A percentile compares a stretch with the other conserved stretches of the same genome.
These are phyloP conservation scores for Penicillium brevicompactum DNA, from an alignment of 2,329 filamentous ascomycete species.

Conservation along the genomic window DNA sequence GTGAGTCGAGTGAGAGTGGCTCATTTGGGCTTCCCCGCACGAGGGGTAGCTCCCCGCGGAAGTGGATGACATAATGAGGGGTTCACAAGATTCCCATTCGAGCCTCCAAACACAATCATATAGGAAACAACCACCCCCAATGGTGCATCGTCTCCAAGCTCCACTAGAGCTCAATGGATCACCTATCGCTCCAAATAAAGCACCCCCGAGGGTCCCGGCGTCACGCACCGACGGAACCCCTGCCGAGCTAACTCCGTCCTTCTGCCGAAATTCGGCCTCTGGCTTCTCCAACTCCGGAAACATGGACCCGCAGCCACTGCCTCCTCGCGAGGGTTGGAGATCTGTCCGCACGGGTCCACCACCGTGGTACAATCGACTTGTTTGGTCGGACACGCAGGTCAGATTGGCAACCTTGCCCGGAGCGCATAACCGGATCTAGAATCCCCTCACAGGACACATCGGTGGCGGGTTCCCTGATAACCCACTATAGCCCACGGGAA, in stretches of 20 bases:
- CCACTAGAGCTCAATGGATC: neutral
- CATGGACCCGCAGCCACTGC: constrained; percentile 11
- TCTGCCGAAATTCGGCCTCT: constrained; percentile 22
- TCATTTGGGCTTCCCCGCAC: constrained; percentile 12
- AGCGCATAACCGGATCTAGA: constrained; percentile 1
- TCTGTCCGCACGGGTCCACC: constrained; percentile 16
- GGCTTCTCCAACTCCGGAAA: constrained; percentile 19
- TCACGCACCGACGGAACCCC: neutral
- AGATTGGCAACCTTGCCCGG: neutral
- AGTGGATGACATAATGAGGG: constrained; percentile 27
- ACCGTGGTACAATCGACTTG: neutral
- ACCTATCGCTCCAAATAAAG: neutral
- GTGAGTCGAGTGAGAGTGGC: neutral
- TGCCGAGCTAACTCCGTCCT: constrained; percentile 12
- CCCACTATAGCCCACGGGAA: neutral
- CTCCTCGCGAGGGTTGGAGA: constrained; percentile 22
- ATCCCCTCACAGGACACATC: neutral
- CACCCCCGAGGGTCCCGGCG: neutral
- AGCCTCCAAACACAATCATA: neutral
- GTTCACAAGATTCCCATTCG: constrained; percentile 5
- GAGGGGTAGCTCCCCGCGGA: constrained; percentile 15
- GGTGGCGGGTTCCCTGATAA: neutral
- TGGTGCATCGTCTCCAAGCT: neutral
- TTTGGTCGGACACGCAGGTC: neutral
- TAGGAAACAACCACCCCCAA: neutral